These are phyloP conservation scores for Ceratocystis colombiana DNA, from an alignment of 2,329 filamentous ascomycete species.

Conservation along the genomic window DNA sequence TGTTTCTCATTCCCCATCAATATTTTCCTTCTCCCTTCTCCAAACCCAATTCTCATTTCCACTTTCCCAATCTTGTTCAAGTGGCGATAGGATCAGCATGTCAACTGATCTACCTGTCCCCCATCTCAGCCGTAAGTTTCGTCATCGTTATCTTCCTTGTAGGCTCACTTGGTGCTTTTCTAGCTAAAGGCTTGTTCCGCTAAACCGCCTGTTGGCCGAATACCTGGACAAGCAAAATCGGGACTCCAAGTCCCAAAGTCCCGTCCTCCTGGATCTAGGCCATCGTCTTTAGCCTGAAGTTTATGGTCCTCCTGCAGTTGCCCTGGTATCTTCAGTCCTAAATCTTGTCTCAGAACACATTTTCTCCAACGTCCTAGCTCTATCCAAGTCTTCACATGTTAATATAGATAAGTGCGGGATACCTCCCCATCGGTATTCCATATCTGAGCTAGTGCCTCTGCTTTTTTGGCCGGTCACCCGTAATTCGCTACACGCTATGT, in stretches of 20 bases:
- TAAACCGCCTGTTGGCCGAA: neutral
- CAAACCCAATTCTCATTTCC: neutral
- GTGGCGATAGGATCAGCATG: neutral
- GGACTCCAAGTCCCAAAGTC: neutral
- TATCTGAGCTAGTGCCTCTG: neutral
- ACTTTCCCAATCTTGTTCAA: neutral
- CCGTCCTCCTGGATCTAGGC: neutral
- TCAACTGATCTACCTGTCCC: neutral
- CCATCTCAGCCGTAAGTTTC: neutral
- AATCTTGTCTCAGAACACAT: too few species aligned
- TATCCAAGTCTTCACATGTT: neutral
- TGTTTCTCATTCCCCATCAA: neutral
- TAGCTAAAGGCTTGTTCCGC: neutral
- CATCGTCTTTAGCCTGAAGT: neutral
- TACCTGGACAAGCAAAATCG: too few species aligned
- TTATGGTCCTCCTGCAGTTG: too few species aligned
- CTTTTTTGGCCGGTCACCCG: neutral
- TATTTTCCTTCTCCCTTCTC: neutral
- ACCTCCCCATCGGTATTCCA: neutral
- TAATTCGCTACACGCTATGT: neutral
- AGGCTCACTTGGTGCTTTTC: neutral
- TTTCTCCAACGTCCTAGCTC: neutral
- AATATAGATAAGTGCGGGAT: neutral
- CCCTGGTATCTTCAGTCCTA: too few species aligned
- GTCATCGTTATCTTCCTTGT: neutral